Conservation (phyloP, 179 eudicot species). For the Beta lomatogona region DNA sequence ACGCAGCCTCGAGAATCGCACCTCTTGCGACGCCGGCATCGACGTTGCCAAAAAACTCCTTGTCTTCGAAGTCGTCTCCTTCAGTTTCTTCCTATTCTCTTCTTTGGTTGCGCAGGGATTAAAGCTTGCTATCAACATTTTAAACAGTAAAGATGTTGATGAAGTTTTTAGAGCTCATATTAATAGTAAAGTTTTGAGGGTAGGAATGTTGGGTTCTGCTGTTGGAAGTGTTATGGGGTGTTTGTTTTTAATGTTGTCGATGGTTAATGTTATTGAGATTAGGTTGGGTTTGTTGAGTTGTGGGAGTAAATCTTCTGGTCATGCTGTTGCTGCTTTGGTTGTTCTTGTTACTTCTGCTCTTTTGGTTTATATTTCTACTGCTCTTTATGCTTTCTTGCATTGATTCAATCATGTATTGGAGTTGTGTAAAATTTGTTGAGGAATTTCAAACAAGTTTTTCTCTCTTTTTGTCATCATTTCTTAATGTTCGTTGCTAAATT, state of each 20-base stretch:
- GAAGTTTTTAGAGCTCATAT: slow-evolving; percentile 74
- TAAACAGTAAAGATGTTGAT: slow-evolving; percentile 78
- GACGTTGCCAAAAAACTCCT: slow-evolving; percentile 60
- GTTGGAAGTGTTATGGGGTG: slow-evolving; percentile 90
- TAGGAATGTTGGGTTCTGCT: slow-evolving; percentile 87
- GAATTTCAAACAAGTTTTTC: neutral
- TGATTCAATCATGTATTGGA: slow-evolving; percentile 17
- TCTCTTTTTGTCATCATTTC: neutral
- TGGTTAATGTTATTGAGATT: slow-evolving; percentile 80
- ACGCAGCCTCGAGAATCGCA: slow-evolving; percentile 53
- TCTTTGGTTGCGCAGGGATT: slow-evolving; percentile 81
- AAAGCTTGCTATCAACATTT: slow-evolving; percentile 65
- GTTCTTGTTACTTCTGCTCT: slow-evolving; percentile 73
- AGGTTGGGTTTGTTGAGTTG: slow-evolving; percentile 74
- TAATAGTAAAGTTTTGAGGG: slow-evolving; percentile 56
- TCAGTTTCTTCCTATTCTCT: slow-evolving; percentile 90
- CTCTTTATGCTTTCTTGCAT: slow-evolving; percentile 76
- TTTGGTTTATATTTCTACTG: slow-evolving; percentile 78
- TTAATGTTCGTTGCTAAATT: too few species aligned
- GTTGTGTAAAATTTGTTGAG: neutral
- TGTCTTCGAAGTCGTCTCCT: slow-evolving; percentile 75
- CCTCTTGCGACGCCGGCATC: slow-evolving; percentile 57
- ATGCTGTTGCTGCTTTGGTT: slow-evolving; percentile 60
- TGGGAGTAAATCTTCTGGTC: slow-evolving; percentile 67
- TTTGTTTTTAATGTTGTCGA: slow-evolving; percentile 79